Evolutionary conservation across 2,329 filamentous ascomycete genomes (phyloP).

Genomic region (Pestalotiopsis sp.): DNA sequence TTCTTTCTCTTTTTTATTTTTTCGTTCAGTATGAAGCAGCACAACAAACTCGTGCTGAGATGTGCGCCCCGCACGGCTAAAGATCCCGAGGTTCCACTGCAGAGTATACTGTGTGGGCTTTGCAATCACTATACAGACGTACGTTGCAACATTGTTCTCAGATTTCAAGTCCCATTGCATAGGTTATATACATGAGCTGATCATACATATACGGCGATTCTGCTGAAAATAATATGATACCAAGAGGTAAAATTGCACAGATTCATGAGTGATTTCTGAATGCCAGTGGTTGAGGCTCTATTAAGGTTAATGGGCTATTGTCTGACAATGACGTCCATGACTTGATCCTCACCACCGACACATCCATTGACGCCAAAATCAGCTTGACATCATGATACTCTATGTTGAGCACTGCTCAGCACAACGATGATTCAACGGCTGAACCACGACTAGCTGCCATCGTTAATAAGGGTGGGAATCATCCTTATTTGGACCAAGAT

Average conservation of each 20-base stretch:
- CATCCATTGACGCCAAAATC: background rate
- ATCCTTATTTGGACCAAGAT: too few relatives aligned
- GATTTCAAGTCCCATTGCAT: background rate
- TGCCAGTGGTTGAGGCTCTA: background rate
- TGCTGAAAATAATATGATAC: background rate
- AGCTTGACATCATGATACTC: conserved; percentile 1
- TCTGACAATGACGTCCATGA: conserved; percentile 11
- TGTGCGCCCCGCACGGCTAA: background rate
- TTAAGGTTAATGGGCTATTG: background rate
- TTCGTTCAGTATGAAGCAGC: background rate
- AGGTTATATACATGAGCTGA: background rate
- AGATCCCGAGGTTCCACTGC: background rate
- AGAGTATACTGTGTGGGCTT: background rate
- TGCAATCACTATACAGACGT: too few relatives aligned
- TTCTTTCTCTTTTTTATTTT: too few relatives aligned
- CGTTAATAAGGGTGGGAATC: too few relatives aligned
- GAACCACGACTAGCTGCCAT: background rate
- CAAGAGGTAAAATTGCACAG: too few relatives aligned
- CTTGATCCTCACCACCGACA: background rate
- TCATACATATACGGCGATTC: background rate
- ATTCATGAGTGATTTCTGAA: too few relatives aligned
- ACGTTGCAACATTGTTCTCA: too few relatives aligned
- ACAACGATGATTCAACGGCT: background rate
- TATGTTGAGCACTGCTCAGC: background rate
- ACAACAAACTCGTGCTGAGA: background rate